Evolutionary conservation across 345 rosid species (phyloP).

Genomic region (Gossypioides kirkii): DNA sequence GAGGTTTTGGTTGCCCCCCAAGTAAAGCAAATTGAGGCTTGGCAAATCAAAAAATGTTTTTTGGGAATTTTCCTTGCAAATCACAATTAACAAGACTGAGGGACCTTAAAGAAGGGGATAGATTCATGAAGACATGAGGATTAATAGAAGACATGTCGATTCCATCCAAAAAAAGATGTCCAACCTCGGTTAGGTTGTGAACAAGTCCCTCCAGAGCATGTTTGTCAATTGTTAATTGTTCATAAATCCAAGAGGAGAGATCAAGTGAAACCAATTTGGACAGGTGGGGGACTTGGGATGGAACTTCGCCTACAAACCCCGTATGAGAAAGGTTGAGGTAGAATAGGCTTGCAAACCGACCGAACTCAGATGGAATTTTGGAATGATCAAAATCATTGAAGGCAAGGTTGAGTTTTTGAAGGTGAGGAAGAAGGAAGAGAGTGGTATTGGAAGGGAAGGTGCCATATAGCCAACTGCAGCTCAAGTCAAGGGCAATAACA

Average conservation of each 20-base stretch:
- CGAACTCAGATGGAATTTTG: slow-evolving; percentile 2
- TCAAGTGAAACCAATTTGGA: slow-evolving; percentile 20
- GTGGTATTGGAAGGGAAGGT: slow-evolving; percentile 14
- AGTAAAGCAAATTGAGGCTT: neutral
- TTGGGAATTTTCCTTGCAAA: slow-evolving; percentile 14
- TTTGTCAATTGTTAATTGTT: neutral
- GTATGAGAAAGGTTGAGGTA: slow-evolving; percentile 9
- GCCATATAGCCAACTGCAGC: slow-evolving; percentile 10
- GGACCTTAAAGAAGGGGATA: slow-evolving; percentile 11
- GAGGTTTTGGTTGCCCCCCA: neutral
- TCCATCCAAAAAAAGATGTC: neutral
- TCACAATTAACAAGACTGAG: neutral
- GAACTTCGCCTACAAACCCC: slow-evolving; percentile 7
- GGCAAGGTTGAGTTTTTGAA: slow-evolving; percentile 29
- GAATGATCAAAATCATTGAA: slow-evolving; percentile 19
- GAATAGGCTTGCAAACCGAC: neutral
- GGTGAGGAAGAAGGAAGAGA: slow-evolving; percentile 20
- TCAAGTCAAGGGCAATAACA: slow-evolving; percentile 23
- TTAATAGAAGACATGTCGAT: neutral
- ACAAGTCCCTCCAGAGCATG: neutral
- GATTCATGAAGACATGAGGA: neutral
- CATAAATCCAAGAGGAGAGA: slow-evolving; percentile 5
- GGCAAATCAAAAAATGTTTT: slow-evolving; percentile 11
- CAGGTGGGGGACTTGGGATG: slow-evolving; percentile 7
- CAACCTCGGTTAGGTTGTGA: neutral